A percentile compares a stretch with the other conserved stretches of the same genome.
Conservation (phyloP, 2,329 filamentous ascomycete species). For the Cladosporium colombiae region DNA sequence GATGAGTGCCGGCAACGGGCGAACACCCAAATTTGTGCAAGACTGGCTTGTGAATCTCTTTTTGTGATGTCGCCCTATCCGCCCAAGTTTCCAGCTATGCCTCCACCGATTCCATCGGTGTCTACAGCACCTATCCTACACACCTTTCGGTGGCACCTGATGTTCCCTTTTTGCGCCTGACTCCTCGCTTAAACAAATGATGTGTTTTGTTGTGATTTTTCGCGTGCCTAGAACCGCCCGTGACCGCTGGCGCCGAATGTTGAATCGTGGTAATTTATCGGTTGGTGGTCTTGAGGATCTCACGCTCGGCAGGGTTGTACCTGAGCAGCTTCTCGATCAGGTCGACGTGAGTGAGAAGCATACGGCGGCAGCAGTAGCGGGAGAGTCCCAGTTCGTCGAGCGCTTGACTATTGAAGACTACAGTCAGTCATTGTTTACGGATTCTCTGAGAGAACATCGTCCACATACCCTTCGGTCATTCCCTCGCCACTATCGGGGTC, state of each 20-base stretch:
- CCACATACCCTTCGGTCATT: slow-evolving; percentile 38
- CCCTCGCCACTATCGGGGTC: slow-evolving; percentile 77
- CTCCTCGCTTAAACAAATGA: slow-evolving; percentile 16
- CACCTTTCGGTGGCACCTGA: background rate
- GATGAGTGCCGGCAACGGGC: background rate
- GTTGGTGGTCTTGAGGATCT: slow-evolving; percentile 36
- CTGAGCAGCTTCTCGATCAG: slow-evolving; percentile 97
- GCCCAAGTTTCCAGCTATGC: background rate
- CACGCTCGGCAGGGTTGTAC: slow-evolving; percentile 48
- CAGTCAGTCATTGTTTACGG: background rate
- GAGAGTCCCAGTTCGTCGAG: slow-evolving; percentile 94
- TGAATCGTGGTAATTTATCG: slow-evolving; percentile 8
- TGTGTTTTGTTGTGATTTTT: background rate
- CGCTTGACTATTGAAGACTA: slow-evolving; percentile 68
- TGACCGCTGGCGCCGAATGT: background rate
- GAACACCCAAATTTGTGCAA: background rate
- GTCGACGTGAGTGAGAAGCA: slow-evolving; percentile 99
- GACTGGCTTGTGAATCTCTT: background rate
- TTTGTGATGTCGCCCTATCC: background rate
- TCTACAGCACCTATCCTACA: background rate
- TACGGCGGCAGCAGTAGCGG: slow-evolving; percentile 96
- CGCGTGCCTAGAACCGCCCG: background rate
- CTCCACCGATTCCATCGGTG: background rate
- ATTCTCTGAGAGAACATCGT: background rate
- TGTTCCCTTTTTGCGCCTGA: slow-evolving; percentile 15